Percentiles rank a stretch among this genome's conserved stretches.
Evolutionary conservation across 306 rosid species (phyloP).

Genomic region (Cucurbita ficifolia): DNA sequence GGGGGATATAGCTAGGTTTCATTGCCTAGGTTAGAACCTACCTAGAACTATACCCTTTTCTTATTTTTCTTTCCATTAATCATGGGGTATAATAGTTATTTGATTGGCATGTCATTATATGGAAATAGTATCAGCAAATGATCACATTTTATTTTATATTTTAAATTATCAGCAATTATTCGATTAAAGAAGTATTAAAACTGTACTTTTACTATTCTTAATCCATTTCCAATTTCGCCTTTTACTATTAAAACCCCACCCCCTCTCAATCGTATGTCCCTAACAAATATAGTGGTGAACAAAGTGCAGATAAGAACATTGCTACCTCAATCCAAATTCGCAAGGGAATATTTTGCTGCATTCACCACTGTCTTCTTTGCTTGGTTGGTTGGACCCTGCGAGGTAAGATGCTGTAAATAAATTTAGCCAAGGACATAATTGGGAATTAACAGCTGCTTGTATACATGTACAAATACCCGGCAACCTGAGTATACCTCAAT

Average conservation of each 20-base stretch:
- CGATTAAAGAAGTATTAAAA: background rate
- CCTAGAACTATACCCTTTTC: background rate
- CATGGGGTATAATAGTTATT: background rate
- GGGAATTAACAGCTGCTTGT: too few species aligned
- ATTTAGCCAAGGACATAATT: background rate
- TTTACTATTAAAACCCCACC: background rate
- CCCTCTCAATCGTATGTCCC: background rate
- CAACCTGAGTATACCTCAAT: background rate
- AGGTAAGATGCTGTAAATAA: slow-evolving; percentile 29
- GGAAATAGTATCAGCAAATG: background rate
- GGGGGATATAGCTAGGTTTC: background rate
- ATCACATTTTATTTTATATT: background rate
- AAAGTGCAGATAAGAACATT: slow-evolving; percentile 44
- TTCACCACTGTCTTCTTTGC: slow-evolving; percentile 68
- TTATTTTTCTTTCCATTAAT: background rate
- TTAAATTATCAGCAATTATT: background rate
- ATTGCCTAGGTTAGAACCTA: background rate
- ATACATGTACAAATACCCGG: background rate
- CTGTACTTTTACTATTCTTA: background rate
- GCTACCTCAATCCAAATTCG: slow-evolving; percentile 51
- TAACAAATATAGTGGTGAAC: background rate
- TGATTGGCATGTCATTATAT: background rate
- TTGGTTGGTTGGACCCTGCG: slow-evolving; percentile 82
- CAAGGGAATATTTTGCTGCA: slow-evolving; percentile 60
- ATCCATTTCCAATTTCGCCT: background rate